phyloP scores from a whole-genome alignment of 2,329 filamentous ascomycete genomes.

The Stenocarpella maydis region DNA sequence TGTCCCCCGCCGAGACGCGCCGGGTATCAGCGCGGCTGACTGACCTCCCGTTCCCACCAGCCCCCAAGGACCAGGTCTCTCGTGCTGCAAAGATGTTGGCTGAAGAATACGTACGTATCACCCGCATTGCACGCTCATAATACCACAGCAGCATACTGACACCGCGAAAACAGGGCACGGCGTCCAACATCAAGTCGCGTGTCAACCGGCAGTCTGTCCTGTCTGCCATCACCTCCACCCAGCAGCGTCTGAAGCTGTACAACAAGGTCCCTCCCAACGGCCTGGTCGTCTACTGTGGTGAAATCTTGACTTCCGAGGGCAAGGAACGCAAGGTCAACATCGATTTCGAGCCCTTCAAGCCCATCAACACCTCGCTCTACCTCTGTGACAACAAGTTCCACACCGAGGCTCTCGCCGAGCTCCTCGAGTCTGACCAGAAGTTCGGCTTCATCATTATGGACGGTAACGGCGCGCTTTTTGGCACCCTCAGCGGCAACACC shows the following conservation, averaged over 20 bases:
- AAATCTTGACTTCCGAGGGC: constrained; percentile 98
- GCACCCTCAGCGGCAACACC: constrained; percentile 96
- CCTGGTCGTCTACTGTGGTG: constrained; percentile 98
- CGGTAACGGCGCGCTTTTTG: constrained; percentile 96
- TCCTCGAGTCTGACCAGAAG: constrained; percentile 98
- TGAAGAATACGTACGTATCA: constrained; percentile 89
- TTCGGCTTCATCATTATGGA: constrained; percentile 99
- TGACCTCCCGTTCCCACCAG: constrained; percentile 57
- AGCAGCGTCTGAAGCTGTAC: constrained; percentile 98
- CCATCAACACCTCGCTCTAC: constrained; percentile 99
- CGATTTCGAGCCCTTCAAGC: constrained; percentile 99
- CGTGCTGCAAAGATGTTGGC: constrained; percentile 99
- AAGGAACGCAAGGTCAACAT: constrained; percentile 99
- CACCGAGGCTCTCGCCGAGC: constrained; percentile 94
- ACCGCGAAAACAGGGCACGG: constrained; percentile 75
- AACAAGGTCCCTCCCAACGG: constrained; percentile 99
- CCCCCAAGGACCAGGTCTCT: constrained; percentile 97
- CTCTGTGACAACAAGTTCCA: constrained; percentile 99
- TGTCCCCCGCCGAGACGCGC: not conserved
- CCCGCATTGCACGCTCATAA: constrained; percentile 36
- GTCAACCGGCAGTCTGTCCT: constrained; percentile 98
- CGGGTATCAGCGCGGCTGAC: constrained; percentile 39
- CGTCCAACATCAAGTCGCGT: constrained; percentile 99
- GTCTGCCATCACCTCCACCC: constrained; percentile 97
- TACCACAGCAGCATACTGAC: constrained; percentile 1